Conservation (phyloP, 1,139 yeast genomes). For the Zygosaccharomyces pseudobailii region DNA sequence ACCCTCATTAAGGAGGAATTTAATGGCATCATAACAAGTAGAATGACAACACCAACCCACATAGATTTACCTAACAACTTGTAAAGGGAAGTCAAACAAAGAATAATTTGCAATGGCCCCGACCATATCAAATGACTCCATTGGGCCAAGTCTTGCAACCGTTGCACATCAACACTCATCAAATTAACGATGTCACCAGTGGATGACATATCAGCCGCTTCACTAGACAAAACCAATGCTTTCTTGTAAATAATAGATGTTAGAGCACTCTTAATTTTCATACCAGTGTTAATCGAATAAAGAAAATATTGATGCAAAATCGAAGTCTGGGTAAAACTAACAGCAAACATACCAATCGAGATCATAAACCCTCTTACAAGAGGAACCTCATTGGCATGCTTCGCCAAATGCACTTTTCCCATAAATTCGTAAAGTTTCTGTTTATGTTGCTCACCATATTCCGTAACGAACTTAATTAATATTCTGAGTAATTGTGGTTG, state of each 20-base stretch:
- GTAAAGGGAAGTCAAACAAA: slow-evolving; percentile 75
- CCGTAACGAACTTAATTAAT: slow-evolving; percentile 77
- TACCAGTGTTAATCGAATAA: slow-evolving; percentile 82
- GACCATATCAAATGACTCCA: slow-evolving; percentile 90
- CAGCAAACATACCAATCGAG: slow-evolving; percentile 76
- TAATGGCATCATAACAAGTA: slow-evolving; percentile 80
- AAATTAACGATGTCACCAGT: slow-evolving; percentile 98
- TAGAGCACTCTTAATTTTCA: slow-evolving; percentile 78
- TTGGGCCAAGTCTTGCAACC: slow-evolving; percentile 85
- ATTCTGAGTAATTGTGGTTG: slow-evolving; percentile 83
- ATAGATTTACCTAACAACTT: slow-evolving; percentile 78
- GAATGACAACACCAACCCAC: slow-evolving; percentile 94
- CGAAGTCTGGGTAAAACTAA: slow-evolving; percentile 78
- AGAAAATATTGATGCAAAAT: slow-evolving; percentile 90
- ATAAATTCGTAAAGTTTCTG: slow-evolving; percentile 14
- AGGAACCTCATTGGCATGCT: slow-evolving; percentile 38
- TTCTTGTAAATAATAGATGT: slow-evolving; percentile 78
- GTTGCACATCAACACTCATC: slow-evolving; percentile 95
- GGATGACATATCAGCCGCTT: slow-evolving; percentile 70
- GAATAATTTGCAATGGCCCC: slow-evolving; percentile 85
- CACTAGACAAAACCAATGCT: slow-evolving; percentile 74
- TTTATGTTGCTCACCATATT: slow-evolving; percentile 49
- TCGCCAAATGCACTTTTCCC: slow-evolving; percentile 22
- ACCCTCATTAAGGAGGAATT: slow-evolving; percentile 69
- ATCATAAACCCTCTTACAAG: slow-evolving; percentile 78